Base-by-base conservation (phyloP, 768 basidiomycete genomes). In the Pulveroboletus sp. region DNA sequence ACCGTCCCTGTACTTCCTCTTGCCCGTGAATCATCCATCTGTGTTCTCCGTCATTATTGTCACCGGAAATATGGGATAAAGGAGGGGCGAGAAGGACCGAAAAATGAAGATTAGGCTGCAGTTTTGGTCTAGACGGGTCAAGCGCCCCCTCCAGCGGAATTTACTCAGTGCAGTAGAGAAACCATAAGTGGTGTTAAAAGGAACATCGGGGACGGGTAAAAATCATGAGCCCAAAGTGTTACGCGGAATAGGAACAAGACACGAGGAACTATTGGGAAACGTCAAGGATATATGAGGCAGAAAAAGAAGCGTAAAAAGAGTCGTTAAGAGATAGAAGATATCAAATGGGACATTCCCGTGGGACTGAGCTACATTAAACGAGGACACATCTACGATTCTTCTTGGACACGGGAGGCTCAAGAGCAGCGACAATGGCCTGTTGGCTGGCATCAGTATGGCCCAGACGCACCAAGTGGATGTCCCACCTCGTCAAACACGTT, bases 401-500 rank as follows among this genome's bases (percentile, higher is more conserved):
- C 76, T 83, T 96, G 67, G 90, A 78, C 57, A 95, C 86, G 59
- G 96, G 96, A 44, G 96, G 96, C 69, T 99, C 95, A 56, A 98
- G 83, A 10, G 95, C 96, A 62, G 95, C 95, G 52, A 98, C 96
- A 64, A 99, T 98, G 47, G 96, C 96, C 93, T 67, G 36, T 52
- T 2, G 21, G 2, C 38, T 51, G 39, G 27, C n/a, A 24, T 63
- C 52, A 59, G 38, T 44, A 55, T 9, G 6, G 18, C 18, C 30
- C 40, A 50, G 12, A 28, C 35, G 6, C 21, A 38, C 44, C 43
- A 43, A 44, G 26, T 28, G 39, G 39, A 46, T 46, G 8, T 76
- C 86, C 67, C 69, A 91, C 93, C 87, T 99, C 96, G 69, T 99
- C 96, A 68, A 99, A 99, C 55, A 99, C 96, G 70, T 98, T 98